phyloP scores from a whole-genome alignment of 176 grass and related monocot species.

The Rhynchospora tenuis region DNA sequence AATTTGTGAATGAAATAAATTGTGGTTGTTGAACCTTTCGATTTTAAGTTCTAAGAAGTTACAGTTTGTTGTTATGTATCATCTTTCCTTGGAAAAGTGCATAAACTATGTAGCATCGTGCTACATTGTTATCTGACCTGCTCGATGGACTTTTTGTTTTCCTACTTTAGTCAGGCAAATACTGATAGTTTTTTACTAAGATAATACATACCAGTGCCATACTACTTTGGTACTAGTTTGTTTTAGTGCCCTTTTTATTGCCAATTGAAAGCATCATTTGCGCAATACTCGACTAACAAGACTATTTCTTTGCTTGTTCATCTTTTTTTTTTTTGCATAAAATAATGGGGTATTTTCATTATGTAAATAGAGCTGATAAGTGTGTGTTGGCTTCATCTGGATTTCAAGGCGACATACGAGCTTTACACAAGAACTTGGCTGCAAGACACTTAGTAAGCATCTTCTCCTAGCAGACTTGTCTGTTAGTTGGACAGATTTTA shows the following conservation, averaged over 20 bases:
- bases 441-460: conserved; percentile 73
- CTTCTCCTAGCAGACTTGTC: background rate
- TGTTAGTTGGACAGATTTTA: background rate
- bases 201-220: background rate
- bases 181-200: background rate
- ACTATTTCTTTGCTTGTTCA: background rate
- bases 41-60: background rate
- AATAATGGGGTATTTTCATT: background rate
- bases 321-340: background rate
- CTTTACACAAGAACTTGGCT: conserved; percentile 90
- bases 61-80: background rate
- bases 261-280: background rate
- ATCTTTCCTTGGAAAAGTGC: background rate
- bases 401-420: conserved; percentile 96
- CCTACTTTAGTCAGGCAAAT: background rate
- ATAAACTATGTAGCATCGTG: background rate
- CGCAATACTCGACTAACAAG: background rate
- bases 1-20: background rate
- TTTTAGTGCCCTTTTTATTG: background rate
- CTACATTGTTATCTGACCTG: background rate
- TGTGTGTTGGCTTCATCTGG: conserved; percentile 79
- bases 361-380: conserved; percentile 65
- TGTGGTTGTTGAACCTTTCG: background rate
- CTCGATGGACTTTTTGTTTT: background rate
- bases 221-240: background rate